A percentile compares a stretch with the other conserved stretches of the same genome.
These are phyloP conservation scores for Aeschynomene evenia DNA, from an alignment of 306 rosid genomes.

Conservation along the genomic window DNA sequence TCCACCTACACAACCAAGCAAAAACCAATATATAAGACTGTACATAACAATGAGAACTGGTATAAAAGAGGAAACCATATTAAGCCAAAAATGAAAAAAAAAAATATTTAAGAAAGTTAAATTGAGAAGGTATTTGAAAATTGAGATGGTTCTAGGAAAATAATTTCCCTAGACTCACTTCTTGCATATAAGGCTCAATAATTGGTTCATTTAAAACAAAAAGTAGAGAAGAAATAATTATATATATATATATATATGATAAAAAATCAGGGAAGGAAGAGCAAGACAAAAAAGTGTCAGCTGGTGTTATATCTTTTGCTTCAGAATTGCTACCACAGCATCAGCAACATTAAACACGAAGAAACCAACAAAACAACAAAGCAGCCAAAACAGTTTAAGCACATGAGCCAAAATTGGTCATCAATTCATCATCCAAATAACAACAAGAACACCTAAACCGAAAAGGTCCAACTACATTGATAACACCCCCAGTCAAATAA, in stretches of 20 bases:
- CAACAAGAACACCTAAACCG: slow-evolving; percentile 16
- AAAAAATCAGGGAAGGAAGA: background rate
- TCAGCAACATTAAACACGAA: background rate
- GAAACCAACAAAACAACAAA: slow-evolving; percentile 17
- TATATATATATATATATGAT: too few relatives aligned
- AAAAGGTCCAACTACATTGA: slow-evolving; percentile 29
- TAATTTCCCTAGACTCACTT: background rate
- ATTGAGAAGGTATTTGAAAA: slow-evolving; percentile 4
- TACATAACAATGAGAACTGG: background rate
- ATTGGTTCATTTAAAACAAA: background rate
- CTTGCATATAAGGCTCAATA: background rate
- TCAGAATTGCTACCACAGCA: slow-evolving; percentile 11
- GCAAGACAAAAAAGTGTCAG: background rate
- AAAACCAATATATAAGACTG: background rate
- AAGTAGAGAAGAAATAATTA: background rate
- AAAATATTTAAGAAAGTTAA: background rate
- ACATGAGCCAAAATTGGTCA: slow-evolving; percentile 23
- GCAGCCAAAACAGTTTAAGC: slow-evolving; percentile 13
- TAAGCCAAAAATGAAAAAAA: background rate
- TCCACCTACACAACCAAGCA: slow-evolving; percentile 1
- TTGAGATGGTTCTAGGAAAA: slow-evolving; percentile 11
- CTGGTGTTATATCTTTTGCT: background rate
- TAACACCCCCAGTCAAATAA: background rate
- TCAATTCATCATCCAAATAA: slow-evolving; percentile 15
- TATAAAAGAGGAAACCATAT: background rate